A percentile compares a stretch with the other conserved stretches of the same genome.
Evolutionary conservation across 108 stramenopile species (phyloP).

Genomic region (Nitzschia inconspicua): DNA sequence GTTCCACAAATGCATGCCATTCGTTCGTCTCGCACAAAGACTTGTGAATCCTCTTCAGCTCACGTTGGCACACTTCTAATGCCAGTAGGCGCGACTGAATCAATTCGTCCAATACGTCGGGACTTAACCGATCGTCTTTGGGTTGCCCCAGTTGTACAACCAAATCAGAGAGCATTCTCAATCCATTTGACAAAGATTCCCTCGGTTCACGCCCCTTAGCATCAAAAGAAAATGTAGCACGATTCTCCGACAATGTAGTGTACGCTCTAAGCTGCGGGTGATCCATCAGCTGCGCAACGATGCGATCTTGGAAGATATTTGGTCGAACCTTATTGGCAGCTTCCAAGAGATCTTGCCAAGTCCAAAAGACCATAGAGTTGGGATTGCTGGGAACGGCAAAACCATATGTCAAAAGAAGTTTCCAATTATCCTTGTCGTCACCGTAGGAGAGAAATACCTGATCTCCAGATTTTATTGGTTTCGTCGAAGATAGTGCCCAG

Average conservation of each 20-base stretch:
- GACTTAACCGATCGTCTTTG: background rate
- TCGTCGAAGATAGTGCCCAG: conserved; percentile 17
- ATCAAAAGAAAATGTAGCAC: conserved; percentile 27
- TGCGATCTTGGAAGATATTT: conserved; percentile 14
- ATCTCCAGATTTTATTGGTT: conserved; percentile 23
- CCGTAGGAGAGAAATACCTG: conserved; percentile 34
- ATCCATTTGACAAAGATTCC: conserved; percentile 19
- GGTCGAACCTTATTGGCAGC: conserved; percentile 25
- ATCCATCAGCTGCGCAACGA: background rate
- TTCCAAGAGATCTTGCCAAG: conserved; percentile 33
- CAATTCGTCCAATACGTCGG: conserved; percentile 4
- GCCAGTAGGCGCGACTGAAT: conserved; percentile 4
- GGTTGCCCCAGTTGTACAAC: conserved; percentile 19
- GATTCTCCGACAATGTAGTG: conserved; percentile 6
- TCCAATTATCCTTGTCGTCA: conserved; percentile 29
- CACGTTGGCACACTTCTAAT: background rate
- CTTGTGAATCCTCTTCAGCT: background rate
- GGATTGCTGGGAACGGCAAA: conserved; percentile 16
- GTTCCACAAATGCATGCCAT: background rate
- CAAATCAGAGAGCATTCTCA: conserved; percentile 13
- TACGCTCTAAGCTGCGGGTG: conserved; percentile 19
- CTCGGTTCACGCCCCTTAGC: conserved; percentile 3
- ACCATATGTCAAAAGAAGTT: conserved; percentile 30
- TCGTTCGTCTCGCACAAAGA: background rate
- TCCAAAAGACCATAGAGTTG: conserved; percentile 20